phyloP scores from a whole-genome alignment of 2,329 filamentous ascomycete species.

The Macrophomina pseudophaseolina region DNA sequence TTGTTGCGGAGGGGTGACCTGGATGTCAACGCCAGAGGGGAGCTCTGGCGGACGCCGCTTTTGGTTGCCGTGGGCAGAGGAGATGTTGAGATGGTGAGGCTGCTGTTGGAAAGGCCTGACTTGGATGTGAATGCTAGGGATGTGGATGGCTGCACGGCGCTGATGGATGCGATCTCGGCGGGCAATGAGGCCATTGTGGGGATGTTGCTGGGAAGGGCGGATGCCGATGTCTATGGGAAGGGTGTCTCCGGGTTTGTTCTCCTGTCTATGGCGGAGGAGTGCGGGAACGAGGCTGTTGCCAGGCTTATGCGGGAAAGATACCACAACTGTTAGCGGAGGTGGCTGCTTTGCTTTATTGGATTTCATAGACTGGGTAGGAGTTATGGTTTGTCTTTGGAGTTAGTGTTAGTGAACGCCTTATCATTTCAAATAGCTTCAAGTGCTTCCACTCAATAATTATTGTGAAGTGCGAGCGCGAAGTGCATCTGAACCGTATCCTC shows the following conservation, averaged over 20 bases:
- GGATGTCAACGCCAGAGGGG: not conserved
- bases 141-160: slow-evolving; percentile 3
- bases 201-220: not conserved
- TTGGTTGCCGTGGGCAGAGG: not conserved
- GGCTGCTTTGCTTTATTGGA: not conserved
- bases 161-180: not conserved
- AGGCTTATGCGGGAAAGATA: slow-evolving; percentile 5
- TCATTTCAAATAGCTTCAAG: no score
- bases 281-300: not conserved
- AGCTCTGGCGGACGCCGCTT: slow-evolving; percentile 7
- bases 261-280: not conserved
- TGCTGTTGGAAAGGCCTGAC: not conserved
- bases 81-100: not conserved
- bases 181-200: not conserved
- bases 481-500: no score
- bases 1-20: not conserved
- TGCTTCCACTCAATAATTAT: no score
- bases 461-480: no score
- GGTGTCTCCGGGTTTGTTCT: not conserved
- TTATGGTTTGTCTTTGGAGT: no score
- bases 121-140: slow-evolving; percentile 1
- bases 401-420: no score
- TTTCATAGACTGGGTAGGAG: no score
- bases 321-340: not conserved
- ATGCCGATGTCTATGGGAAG: not conserved